A percentile compares a stretch with the other conserved stretches of the same genome.
These are phyloP conservation scores for Malassezia dermatis DNA, from an alignment of 1,284 basidiomycete species.

Conservation along the genomic window DNA sequence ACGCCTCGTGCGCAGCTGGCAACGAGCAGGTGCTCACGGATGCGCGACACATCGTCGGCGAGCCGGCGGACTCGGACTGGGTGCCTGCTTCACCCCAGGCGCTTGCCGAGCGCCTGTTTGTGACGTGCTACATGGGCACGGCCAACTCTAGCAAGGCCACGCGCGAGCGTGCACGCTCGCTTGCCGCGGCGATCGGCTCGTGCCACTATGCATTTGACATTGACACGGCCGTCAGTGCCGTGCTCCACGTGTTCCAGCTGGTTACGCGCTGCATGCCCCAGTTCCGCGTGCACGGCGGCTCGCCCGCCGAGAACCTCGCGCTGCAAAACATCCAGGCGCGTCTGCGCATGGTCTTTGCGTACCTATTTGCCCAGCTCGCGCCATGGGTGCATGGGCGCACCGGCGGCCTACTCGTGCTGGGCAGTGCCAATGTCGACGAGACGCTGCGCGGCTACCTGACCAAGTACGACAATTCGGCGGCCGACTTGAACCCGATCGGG, in stretches of 20 bases:
- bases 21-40: slow-evolving; percentile 81
- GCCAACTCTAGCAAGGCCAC: slow-evolving; percentile 87
- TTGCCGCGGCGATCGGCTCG: slow-evolving; percentile 63
- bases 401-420: slow-evolving; percentile 83
- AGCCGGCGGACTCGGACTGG: slow-evolving; percentile 67
- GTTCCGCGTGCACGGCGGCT: slow-evolving; percentile 80
- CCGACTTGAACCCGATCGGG: slow-evolving; percentile 96
- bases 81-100: slow-evolving; percentile 74
- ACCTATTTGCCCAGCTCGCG: slow-evolving; percentile 88
- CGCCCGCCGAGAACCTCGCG: slow-evolving; percentile 79
- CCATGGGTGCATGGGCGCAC: slow-evolving; percentile 78
- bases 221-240: slow-evolving; percentile 76
- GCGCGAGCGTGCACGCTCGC: slow-evolving; percentile 68
- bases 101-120: slow-evolving; percentile 76
- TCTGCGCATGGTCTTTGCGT: slow-evolving; percentile 88
- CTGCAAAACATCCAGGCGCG: slow-evolving; percentile 96
- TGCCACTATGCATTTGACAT: slow-evolving; percentile 90
- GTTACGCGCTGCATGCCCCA: slow-evolving; percentile 73
- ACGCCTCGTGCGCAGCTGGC: slow-evolving; percentile 56
- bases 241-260: slow-evolving; percentile 69
- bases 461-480: slow-evolving; percentile 72
- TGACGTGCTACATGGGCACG: slow-evolving; percentile 98
- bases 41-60: slow-evolving; percentile 75
- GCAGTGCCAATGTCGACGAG: slow-evolving; percentile 96
- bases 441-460: slow-evolving; percentile 83